Evolutionary conservation across 2,329 filamentous ascomycete species (phyloP).

Genomic region (Alternaria sp.): DNA sequence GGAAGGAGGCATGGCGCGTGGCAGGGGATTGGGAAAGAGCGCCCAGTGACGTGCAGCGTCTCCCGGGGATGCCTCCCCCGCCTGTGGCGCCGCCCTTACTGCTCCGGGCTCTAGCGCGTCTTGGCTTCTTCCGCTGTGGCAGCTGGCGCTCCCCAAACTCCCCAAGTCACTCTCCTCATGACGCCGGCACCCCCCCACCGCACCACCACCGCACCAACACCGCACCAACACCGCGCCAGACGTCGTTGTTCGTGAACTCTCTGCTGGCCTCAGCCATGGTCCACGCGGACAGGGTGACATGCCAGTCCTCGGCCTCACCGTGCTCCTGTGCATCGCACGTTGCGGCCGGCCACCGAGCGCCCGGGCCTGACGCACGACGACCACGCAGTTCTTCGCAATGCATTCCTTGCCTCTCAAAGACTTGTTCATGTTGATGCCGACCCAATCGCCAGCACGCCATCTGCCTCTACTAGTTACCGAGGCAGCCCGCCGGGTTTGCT

Average conservation of each 20-base stretch:
- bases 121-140: conserved; percentile 33
- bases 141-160: conserved; percentile 29
- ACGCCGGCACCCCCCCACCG: conserved; percentile 17
- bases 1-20: conserved; percentile 26
- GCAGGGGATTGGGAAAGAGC: conserved; percentile 36
- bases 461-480: conserved; percentile 23
- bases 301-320: conserved; percentile 32
- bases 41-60: conserved; percentile 48
- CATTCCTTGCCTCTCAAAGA: conserved; percentile 46
- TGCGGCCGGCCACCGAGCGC: conserved; percentile 40
- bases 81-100: conserved; percentile 33
- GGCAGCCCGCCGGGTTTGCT: conserved; percentile 34
- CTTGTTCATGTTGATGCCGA: conserved; percentile 22
- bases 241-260: conserved; percentile 19
- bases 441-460: conserved; percentile 32
- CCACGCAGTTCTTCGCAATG: conserved; percentile 39
- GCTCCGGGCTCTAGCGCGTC: conserved; percentile 27
- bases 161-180: conserved; percentile 28
- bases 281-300: conserved; percentile 45
- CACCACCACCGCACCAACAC: conserved; percentile 14
- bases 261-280: conserved; percentile 28
- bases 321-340: conserved; percentile 51
- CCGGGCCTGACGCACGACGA: conserved; percentile 40
- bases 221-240: conserved; percentile 3
- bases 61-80: conserved; percentile 41